Conservation (phyloP, 2,329 filamentous ascomycete species). For the Neofusicoccum kwambonambiense region DNA sequence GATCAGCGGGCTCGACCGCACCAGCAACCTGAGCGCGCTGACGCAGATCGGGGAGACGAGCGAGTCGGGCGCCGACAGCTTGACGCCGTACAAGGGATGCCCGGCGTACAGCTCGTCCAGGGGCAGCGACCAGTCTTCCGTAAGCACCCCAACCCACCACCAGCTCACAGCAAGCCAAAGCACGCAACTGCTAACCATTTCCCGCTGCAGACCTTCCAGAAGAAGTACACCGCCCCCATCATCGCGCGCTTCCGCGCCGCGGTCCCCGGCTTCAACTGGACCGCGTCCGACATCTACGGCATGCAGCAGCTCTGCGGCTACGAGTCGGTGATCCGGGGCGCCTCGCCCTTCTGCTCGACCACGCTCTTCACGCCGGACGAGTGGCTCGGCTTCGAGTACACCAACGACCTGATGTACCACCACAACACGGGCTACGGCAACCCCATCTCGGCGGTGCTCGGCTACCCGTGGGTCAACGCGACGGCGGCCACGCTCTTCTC, state of each 20-base stretch:
- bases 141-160: constrained; percentile 21
- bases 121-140: constrained; percentile 55
- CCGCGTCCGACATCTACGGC: constrained; percentile 60
- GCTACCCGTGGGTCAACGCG: constrained; percentile 66
- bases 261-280: constrained; percentile 62
- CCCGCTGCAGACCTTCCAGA: constrained; percentile 42
- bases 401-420: constrained; percentile 63
- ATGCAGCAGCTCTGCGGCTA: constrained; percentile 68
- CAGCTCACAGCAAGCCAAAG: neutral
- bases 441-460: constrained; percentile 56
- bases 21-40: constrained; percentile 55
- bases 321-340: constrained; percentile 62
- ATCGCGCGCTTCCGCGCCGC: constrained; percentile 55
- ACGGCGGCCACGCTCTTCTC: constrained; percentile 52
- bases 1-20: constrained; percentile 55
- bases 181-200: neutral
- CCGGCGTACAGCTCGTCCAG: constrained; percentile 60
- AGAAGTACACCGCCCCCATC: constrained; percentile 61
- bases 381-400: constrained; percentile 67
- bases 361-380: constrained; percentile 60
- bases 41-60: constrained; percentile 57
- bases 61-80: constrained; percentile 57
- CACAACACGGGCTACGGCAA: constrained; percentile 67
- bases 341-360: constrained; percentile 61
- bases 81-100: constrained; percentile 66